A percentile compares a stretch with the other conserved stretches of the same genome.
These are phyloP conservation scores for Neoboletus magnificus DNA, from an alignment of 768 basidiomycete species.

Conservation along the genomic window DNA sequence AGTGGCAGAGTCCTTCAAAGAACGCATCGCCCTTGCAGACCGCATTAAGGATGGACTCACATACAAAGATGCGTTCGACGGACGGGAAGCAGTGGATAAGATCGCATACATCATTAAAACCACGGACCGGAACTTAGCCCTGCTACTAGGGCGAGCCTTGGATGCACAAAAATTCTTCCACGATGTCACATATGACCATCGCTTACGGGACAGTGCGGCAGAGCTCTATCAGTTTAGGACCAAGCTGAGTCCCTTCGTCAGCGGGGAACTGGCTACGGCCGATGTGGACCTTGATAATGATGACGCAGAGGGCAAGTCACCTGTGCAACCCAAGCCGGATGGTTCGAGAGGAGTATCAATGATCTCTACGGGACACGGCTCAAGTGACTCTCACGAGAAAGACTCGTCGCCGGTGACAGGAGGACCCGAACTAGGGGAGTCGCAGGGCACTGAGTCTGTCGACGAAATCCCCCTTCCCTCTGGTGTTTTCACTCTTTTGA, in stretches of 20 bases:
- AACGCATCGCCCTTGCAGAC: slow-evolving; percentile 73
- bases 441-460: slow-evolving; percentile 41
- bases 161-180: slow-evolving; percentile 99
- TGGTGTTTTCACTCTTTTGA: slow-evolving; percentile 94
- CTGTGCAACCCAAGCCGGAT: slow-evolving; percentile 19
- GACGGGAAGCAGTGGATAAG: slow-evolving; percentile 94
- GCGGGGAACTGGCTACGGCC: slow-evolving; percentile 56
- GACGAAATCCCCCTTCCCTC: slow-evolving; percentile 78
- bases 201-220: slow-evolving; percentile 79
- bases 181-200: slow-evolving; percentile 98
- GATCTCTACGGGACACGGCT: slow-evolving; percentile 31
- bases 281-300: slow-evolving; percentile 36
- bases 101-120: slow-evolving; percentile 99
- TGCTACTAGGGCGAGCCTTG: slow-evolving; percentile 91
- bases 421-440: slow-evolving; percentile 17
- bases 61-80: slow-evolving; percentile 96
- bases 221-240: slow-evolving; percentile 95
- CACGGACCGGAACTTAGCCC: slow-evolving; percentile 91
- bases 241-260: slow-evolving; percentile 80
- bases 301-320: slow-evolving; percentile 31
- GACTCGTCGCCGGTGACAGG: slow-evolving; percentile 29
- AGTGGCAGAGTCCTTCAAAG: slow-evolving; percentile 90
- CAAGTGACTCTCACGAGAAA: slow-evolving; percentile 34
- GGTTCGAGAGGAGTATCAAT: slow-evolving; percentile 22
- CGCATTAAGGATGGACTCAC: slow-evolving; percentile 92